These are phyloP conservation scores for Arthonia radiata DNA, from an alignment of 495 filamentous ascomycete species.

Conservation along the genomic window DNA sequence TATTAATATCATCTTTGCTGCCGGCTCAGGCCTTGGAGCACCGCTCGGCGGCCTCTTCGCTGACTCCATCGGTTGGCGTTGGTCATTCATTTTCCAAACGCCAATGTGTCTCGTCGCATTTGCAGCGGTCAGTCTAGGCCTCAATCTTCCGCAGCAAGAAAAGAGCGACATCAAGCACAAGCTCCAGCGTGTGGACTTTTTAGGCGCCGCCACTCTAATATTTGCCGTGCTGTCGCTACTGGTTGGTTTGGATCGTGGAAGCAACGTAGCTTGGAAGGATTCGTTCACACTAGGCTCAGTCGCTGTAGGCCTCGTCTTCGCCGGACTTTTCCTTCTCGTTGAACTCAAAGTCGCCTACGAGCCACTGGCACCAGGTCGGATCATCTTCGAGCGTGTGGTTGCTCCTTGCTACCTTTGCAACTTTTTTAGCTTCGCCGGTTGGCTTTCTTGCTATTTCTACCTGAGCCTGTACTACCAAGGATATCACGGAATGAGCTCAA, in stretches of 20 bases:
- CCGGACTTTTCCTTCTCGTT: conserved; percentile 41
- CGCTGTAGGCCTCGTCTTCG: conserved; percentile 30
- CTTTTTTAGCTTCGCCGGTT: conserved; percentile 48
- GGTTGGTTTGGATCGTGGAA: conserved; percentile 53
- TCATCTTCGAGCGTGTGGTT: conserved; percentile 48
- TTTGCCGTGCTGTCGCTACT: conserved; percentile 44
- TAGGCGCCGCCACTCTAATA: conserved; percentile 12
- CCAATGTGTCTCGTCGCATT: conserved; percentile 48
- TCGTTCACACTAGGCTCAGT: conserved; percentile 34
- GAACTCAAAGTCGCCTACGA: conserved; percentile 47
- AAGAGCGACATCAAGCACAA: conserved; percentile 29
- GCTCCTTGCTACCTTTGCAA: conserved; percentile 47
- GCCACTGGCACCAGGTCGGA: conserved; percentile 57
- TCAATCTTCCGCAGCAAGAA: conserved; percentile 27
- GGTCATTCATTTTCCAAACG: conserved; percentile 50
- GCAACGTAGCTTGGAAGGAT: conserved; percentile 43
- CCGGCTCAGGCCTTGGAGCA: conserved; percentile 43
- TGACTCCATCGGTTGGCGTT: conserved; percentile 62
- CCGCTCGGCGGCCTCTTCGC: conserved; percentile 53
- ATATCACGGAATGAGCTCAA: conserved; percentile 38
- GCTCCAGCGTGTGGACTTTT: conserved; percentile 53
- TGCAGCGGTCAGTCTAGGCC: conserved; percentile 30
- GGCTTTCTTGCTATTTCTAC: conserved; percentile 44
- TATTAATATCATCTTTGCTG: conserved; percentile 54
- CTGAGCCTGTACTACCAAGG: conserved; percentile 64